Percentiles rank a stretch among this genome's conserved stretches.
Evolutionary conservation across 164 flowering plant species (phyloP).

Genomic region (Amborella trichopoda): DNA sequence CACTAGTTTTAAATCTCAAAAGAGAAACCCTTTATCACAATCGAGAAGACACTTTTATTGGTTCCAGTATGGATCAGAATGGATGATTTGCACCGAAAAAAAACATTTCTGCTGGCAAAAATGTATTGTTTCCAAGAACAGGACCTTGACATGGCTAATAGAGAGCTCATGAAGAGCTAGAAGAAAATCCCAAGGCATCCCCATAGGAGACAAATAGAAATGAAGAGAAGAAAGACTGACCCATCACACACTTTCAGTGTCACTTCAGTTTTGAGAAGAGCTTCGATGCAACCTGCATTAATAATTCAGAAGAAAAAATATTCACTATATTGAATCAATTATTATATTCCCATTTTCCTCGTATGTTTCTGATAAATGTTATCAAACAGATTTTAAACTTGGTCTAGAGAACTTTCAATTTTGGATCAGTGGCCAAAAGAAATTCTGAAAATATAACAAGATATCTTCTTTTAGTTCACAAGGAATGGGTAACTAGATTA

Average conservation of each 20-base stretch:
- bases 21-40: too few relatives aligned
- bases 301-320: not conserved
- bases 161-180: constrained; percentile 4
- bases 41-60: too few relatives aligned
- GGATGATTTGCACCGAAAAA: too few relatives aligned
- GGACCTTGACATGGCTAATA: constrained; percentile 9
- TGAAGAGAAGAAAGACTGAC: not conserved
- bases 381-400: not conserved
- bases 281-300: constrained; percentile 49
- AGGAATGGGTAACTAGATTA: too few relatives aligned
- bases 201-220: constrained; percentile 1
- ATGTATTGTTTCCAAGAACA: too few relatives aligned
- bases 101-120: too few relatives aligned
- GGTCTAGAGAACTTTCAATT: not conserved
- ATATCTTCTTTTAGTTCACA: not conserved
- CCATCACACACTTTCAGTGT: constrained; percentile 4
- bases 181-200: constrained; percentile 1
- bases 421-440: not conserved
- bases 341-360: not conserved
- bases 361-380: not conserved
- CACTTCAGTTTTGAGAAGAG: constrained; percentile 40
- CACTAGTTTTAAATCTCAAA: too few relatives aligned
- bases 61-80: too few relatives aligned
- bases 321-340: not conserved
- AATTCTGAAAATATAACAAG: not conserved